Conservation (phyloP, 2,329 filamentous ascomycete genomes). For the Fusarium clavum region DNA sequence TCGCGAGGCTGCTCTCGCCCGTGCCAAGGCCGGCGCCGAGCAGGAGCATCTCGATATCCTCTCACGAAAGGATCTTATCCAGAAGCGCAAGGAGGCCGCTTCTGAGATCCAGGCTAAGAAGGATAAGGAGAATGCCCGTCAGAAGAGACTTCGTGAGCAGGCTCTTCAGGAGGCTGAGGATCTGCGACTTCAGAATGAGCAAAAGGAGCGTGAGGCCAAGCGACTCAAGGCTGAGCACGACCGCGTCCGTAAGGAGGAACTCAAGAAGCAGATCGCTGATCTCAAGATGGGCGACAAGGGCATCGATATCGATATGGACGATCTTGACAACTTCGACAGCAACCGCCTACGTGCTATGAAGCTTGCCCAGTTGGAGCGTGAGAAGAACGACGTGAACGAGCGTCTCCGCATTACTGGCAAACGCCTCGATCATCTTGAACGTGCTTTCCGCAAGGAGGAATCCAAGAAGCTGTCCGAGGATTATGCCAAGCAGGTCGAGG, state of each 20-base stretch:
- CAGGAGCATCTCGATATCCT: slow-evolving; percentile 90
- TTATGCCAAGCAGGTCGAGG: slow-evolving; percentile 83
- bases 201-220: slow-evolving; percentile 88
- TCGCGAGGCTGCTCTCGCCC: slow-evolving; percentile 81
- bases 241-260: slow-evolving; percentile 89
- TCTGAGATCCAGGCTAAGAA: slow-evolving; percentile 87
- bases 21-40: slow-evolving; percentile 88
- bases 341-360: slow-evolving; percentile 94
- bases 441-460: slow-evolving; percentile 96
- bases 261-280: slow-evolving; percentile 92
- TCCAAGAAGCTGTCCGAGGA: slow-evolving; percentile 89
- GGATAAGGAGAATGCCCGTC: slow-evolving; percentile 91
- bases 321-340: slow-evolving; percentile 88
- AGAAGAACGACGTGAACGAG: slow-evolving; percentile 96
- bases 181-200: slow-evolving; percentile 89
- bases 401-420: slow-evolving; percentile 92
- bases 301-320: slow-evolving; percentile 78
- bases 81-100: slow-evolving; percentile 97
- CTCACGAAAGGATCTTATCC: slow-evolving; percentile 87
- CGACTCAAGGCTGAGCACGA: slow-evolving; percentile 88
- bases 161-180: slow-evolving; percentile 91
- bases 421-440: slow-evolving; percentile 95
- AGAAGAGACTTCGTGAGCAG: slow-evolving; percentile 87
- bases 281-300: slow-evolving; percentile 88
- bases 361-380: slow-evolving; percentile 93